These are phyloP conservation scores for Aquilaria yunnanensis DNA, from an alignment of 345 rosid species.

Conservation along the genomic window DNA sequence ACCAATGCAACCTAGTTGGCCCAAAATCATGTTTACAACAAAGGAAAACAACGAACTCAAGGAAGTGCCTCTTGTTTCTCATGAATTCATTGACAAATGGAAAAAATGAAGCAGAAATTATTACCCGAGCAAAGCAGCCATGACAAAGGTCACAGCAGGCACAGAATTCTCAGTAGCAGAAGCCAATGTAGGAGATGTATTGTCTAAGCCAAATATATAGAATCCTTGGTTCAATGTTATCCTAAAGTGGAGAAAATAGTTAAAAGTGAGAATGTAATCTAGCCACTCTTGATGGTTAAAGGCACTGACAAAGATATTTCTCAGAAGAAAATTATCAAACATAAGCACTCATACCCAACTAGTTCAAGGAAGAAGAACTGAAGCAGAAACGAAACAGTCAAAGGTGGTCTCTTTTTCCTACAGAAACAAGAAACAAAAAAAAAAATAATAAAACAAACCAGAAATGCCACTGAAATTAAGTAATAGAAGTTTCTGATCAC, in stretches of 20 bases:
- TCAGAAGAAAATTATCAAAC: no score
- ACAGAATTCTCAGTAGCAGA: constrained; percentile 67
- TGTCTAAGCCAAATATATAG: constrained; percentile 59
- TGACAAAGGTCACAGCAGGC: constrained; percentile 60
- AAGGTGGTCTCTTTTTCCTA: constrained; percentile 51
- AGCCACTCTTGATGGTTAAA: no score
- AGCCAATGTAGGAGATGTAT: constrained; percentile 63
- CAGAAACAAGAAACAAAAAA: constrained; percentile 2
- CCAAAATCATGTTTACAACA: no score
- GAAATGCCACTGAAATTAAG: not conserved
- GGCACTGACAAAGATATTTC: no score
- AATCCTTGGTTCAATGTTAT: constrained; percentile 58
- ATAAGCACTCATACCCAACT: constrained; percentile 38
- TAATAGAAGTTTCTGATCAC: not conserved
- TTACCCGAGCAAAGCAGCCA: constrained; percentile 52
- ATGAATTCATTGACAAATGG: no score
- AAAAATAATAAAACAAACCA: not conserved
- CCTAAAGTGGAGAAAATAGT: constrained; percentile 18
- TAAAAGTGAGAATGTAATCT: no score
- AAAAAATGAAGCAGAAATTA: constrained; percentile 1
- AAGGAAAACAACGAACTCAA: not conserved
- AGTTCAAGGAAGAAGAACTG: constrained; percentile 65
- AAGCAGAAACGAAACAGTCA: constrained; percentile 27
- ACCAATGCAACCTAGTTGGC: no score
- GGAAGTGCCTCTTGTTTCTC: no score